Evolutionary conservation across 352 stramenopile species (phyloP).

Genomic region (Phytopythium aichiense): DNA sequence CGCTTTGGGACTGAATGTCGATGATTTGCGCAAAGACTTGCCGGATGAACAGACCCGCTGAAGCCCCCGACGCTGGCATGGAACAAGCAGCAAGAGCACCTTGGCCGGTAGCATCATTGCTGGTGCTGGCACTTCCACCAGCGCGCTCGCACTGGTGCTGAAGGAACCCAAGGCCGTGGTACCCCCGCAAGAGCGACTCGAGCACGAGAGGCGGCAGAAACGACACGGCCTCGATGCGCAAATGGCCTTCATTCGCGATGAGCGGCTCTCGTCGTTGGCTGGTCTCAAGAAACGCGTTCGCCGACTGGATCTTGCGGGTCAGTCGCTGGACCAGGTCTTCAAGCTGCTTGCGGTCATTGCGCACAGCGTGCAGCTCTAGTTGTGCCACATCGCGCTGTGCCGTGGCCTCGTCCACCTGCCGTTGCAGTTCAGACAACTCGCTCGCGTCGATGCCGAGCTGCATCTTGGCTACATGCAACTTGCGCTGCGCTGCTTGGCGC

Average conservation of each 20-base stretch:
- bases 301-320: slow-evolving; percentile 56
- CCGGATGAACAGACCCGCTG: neutral
- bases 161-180: slow-evolving; percentile 59
- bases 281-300: slow-evolving; percentile 42
- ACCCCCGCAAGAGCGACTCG: slow-evolving; percentile 59
- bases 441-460: slow-evolving; percentile 32
- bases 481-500: slow-evolving; percentile 19
- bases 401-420: slow-evolving; percentile 49
- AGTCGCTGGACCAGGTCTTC: slow-evolving; percentile 45
- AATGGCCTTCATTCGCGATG: slow-evolving; percentile 57
- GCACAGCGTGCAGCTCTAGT: slow-evolving; percentile 43
- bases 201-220: slow-evolving; percentile 60
- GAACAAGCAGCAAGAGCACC: neutral
- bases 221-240: slow-evolving; percentile 58
- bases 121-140: neutral
- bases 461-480: slow-evolving; percentile 29
- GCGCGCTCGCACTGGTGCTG: slow-evolving; percentile 23
- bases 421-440: slow-evolving; percentile 31
- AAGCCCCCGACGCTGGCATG: slow-evolving; percentile 7
- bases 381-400: slow-evolving; percentile 46
- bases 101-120: neutral
- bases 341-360: slow-evolving; percentile 55
- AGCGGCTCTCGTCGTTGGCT: slow-evolving; percentile 40
- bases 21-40: slow-evolving; percentile 4
- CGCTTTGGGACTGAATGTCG: neutral